Conservation (phyloP, 768 basidiomycete species). For the Multifurca ochricompacta region DNA sequence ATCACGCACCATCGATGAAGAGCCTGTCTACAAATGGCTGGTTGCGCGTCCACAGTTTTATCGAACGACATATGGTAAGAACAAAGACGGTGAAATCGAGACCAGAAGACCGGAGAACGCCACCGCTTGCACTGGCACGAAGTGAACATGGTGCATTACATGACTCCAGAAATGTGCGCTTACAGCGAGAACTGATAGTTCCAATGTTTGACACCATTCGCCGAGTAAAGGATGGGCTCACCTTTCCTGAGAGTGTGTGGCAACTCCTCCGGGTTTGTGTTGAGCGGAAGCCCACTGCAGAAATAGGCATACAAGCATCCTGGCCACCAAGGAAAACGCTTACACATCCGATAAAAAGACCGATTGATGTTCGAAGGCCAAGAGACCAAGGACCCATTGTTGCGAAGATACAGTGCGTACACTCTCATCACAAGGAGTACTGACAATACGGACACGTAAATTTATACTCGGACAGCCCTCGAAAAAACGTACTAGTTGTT, state of each 20-base stretch:
- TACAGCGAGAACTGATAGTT: neutral
- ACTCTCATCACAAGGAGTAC: slow-evolving; percentile 23
- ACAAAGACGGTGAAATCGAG: slow-evolving; percentile 20
- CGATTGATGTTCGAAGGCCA: slow-evolving; percentile 5
- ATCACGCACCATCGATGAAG: slow-evolving; percentile 12
- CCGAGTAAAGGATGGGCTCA: neutral
- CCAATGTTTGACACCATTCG: neutral
- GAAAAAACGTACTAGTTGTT: neutral
- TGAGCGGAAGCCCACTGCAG: neutral
- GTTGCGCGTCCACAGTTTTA: slow-evolving; percentile 7
- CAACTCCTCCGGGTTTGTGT: neutral
- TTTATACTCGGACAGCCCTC: too few relatives aligned
- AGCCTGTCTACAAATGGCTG: slow-evolving; percentile 10
- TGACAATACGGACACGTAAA: neutral
- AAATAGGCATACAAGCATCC: neutral
- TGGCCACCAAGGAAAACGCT: neutral
- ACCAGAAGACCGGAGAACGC: slow-evolving; percentile 18
- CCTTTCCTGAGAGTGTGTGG: neutral
- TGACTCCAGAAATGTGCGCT: neutral
- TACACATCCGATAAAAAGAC: neutral
- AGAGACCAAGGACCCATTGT: slow-evolving; percentile 17
- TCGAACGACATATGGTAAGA: slow-evolving; percentile 16
- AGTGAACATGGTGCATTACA: neutral
- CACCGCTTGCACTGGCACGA: slow-evolving; percentile 14
- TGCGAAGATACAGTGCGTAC: slow-evolving; percentile 25